Evolutionary conservation across 2,329 filamentous ascomycete species (phyloP).

Genomic region (Paramyrothecium roridum): DNA sequence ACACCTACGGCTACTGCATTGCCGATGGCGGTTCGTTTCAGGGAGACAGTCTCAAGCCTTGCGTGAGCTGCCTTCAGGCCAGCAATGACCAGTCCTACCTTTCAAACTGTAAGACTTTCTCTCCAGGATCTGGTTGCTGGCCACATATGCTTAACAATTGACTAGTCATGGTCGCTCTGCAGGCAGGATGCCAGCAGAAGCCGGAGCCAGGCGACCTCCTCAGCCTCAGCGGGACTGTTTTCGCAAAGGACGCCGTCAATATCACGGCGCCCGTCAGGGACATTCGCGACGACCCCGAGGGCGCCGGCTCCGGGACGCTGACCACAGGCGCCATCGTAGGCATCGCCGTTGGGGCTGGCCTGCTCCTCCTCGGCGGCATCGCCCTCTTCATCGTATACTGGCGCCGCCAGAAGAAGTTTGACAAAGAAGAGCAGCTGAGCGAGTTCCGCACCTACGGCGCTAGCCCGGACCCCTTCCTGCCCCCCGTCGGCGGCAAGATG

Average conservation of each 20-base stretch:
- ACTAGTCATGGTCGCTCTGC: conserved; percentile 43
- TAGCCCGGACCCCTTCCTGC: conserved; percentile 14
- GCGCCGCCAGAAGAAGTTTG: conserved; percentile 35
- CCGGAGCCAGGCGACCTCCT: conserved; percentile 34
- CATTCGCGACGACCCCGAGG: conserved; percentile 19
- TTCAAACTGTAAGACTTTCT: conserved; percentile 41
- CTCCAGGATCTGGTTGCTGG: not conserved
- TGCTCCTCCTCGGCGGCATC: conserved; percentile 37
- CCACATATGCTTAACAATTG: conserved; percentile 7
- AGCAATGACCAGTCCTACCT: conserved; percentile 38
- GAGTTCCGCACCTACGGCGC: conserved; percentile 8
- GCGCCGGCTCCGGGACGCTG: conserved; percentile 28
- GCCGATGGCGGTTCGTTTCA: conserved; percentile 31
- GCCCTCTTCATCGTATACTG: conserved; percentile 47
- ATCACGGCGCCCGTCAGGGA: conserved; percentile 30
- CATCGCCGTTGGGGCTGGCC: conserved; percentile 44
- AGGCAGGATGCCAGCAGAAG: conserved; percentile 44
- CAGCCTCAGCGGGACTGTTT: conserved; percentile 40
- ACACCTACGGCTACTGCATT: conserved; percentile 37
- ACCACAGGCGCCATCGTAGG: conserved; percentile 49
- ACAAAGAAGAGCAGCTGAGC: conserved; percentile 19
- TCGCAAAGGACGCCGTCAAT: conserved; percentile 31
- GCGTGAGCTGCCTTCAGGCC: conserved; percentile 39
- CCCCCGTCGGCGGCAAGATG: conserved; percentile 21
- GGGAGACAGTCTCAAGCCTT: conserved; percentile 27